Base-by-base conservation (phyloP, 2,329 filamentous ascomycete genomes). In the Bipolaris sorokiniana region DNA sequence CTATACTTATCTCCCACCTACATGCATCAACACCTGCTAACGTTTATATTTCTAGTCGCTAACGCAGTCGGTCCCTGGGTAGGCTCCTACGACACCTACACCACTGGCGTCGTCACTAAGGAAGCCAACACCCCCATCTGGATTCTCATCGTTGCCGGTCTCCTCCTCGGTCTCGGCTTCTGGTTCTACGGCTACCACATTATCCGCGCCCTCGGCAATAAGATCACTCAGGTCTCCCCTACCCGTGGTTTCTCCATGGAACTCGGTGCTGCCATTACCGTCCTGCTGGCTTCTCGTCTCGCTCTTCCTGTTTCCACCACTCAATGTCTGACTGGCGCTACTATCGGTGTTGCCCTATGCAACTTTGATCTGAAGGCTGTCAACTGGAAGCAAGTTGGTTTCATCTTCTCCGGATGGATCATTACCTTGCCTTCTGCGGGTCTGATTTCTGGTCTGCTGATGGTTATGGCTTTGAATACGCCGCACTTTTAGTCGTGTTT, bases 121-220 rank as follows among this genome's bases (percentile, higher is more conserved):
- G 80, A 83, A 69, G 73, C 82, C 0, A 71, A 80, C 1, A 85
- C 87, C 0, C 86, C 86, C 2, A 61, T 83, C 46, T 89, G 87
- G 86, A 82, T 88, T 68, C 80, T 88, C 33, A 80, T 78, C 51
- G 82, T 84, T 49, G 82, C 83, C 22, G 83, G 82, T 70, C 74
- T 76, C 5, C 79, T 76, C 58, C 83, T 87, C 47, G 81, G 81
- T 36, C 68, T 86, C 45, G 85, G 86, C 58, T 79, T 87, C 58
- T 84, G 83, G 80, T 85, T 84, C 23, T 87, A 86, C 63, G 85
- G 84, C 6, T 87, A 86, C 73, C 83, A 86, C 70, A 87, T 88
- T 69, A 86, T 88, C 82, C 79, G 81, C 38, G 84, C 84, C 62
- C 77, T 87, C 65, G 85, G 84, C 56, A 87, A 87, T 77, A 81